A percentile compares a stretch with the other conserved stretches of the same genome.
Conservation (phyloP, 108 stramenopile genomes). For the Cyclostephanos invisitatus region DNA sequence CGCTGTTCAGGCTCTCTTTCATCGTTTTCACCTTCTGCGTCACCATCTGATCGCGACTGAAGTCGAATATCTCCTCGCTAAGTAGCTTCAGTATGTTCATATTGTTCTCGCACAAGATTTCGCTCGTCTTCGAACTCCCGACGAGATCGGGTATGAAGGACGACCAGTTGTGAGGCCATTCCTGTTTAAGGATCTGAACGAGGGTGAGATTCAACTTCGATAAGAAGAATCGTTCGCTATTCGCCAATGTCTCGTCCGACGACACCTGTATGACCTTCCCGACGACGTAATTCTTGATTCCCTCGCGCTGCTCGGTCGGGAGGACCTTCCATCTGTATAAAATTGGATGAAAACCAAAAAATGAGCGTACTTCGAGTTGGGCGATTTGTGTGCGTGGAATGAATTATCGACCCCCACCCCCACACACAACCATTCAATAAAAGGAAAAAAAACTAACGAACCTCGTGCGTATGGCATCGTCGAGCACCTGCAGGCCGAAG, state of each 20-base stretch:
- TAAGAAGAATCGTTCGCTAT: constrained; percentile 72
- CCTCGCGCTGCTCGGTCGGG: constrained; percentile 90
- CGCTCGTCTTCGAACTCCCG: constrained; percentile 84
- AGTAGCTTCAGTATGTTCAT: constrained; percentile 98
- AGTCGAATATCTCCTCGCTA: constrained; percentile 99
- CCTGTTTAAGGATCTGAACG: constrained; percentile 98
- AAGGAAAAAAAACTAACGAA: constrained; percentile 43
- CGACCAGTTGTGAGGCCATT: constrained; percentile 99
- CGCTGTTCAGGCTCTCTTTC: constrained; percentile 91
- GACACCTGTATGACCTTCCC: constrained; percentile 93
- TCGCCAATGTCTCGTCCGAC: constrained; percentile 64
- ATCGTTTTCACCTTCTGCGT: constrained; percentile 89
- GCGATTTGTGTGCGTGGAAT: neutral
- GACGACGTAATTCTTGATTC: constrained; percentile 97
- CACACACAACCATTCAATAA: too few species aligned
- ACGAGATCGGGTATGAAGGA: constrained; percentile 97
- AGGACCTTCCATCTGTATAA: constrained; percentile 87
- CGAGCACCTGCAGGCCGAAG: constrained; percentile 88
- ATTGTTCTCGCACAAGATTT: constrained; percentile 99
- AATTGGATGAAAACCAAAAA: too few species aligned
- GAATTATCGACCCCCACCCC: too few species aligned
- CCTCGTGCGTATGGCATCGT: constrained; percentile 87
- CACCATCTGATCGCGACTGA: constrained; percentile 95
- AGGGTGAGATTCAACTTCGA: constrained; percentile 95
- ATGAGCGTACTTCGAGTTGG: too few species aligned